Base-by-base conservation (phyloP, 495 filamentous ascomycete genomes). In the Oidiodendron maius region DNA sequence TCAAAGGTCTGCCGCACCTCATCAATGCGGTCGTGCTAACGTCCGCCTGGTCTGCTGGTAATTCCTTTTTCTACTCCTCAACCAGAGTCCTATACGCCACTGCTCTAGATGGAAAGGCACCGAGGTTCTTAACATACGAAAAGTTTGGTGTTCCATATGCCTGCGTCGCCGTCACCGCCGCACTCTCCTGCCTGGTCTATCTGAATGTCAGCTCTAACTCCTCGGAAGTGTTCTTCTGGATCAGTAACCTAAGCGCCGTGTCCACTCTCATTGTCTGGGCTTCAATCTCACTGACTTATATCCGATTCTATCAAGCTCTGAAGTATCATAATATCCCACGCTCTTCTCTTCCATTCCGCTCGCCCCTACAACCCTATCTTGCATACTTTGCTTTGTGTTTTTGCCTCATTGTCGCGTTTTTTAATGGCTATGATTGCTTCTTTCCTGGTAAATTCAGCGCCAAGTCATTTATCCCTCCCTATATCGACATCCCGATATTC, bases 1-100 rank as follows among this genome's bases (percentile, higher is more conserved):
- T 91, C 48, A 68, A 71, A 12, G 73, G 73, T 4, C 69, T 94
- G 9, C 78, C 78, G 4, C 75, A 79, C 39, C 80, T 89, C 46
- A 81, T 94, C 64, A 94, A 91, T 61, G 86, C 76, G 4, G 80
- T 80, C 30, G 77, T 89, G 36, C 64, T 89, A 24, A 81, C 75
- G 40, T 78, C 81, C 2, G 83, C 79, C 4, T 77, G 76, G 54
- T 86, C 82, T 1, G 76, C 81, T 0, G 87, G 78, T 36, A 94
- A 91, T 56, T 83, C 86, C 1, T 89, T 86, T 72, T 70, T 90
- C 37, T 91, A 88, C 67, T 88, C 83, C 42, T 84, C 82, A 8
- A 86, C 82, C 0, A 77, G 88, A 11, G 80, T 82, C 30, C 72
- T 91, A 3, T 88, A 86, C 56, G 78, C 78, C 15, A 72, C 87